Percentiles rank a stretch among this genome's conserved stretches.
phyloP scores from a whole-genome alignment of 192 early-diverging fungal genomes.

The Allomyces javanicus region DNA sequence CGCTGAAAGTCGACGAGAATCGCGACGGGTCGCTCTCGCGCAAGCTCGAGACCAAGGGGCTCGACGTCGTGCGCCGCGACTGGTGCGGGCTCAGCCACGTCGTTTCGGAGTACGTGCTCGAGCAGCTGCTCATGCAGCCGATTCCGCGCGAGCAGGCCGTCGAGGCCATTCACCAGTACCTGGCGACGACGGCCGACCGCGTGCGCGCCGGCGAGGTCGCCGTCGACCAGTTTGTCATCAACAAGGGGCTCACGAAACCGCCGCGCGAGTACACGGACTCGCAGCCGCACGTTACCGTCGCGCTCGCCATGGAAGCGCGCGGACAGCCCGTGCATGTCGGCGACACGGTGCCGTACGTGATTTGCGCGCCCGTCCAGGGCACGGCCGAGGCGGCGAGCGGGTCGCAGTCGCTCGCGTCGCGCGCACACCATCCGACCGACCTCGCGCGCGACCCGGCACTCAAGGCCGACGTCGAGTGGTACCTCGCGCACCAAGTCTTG shows the following conservation, averaged over 20 bases:
- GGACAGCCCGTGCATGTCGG: conserved; percentile 49
- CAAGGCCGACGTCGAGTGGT: conserved; percentile 69
- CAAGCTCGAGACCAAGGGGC: conserved; percentile 47
- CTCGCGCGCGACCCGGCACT: conserved; percentile 22
- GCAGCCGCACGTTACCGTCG: conserved; percentile 93
- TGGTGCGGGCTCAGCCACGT: conserved; percentile 91
- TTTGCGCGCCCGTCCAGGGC: conserved; percentile 29
- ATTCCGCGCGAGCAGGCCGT: conserved; percentile 40
- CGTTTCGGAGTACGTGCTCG: conserved; percentile 55
- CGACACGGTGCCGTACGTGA: conserved; percentile 88
- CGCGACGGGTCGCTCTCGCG: conserved; percentile 10
- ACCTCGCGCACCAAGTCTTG: conserved; percentile 75
- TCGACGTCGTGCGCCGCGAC: conserved; percentile 89
- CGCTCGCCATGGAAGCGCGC: conserved; percentile 49
- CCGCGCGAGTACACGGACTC: conserved; percentile 76
- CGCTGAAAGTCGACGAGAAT: conserved; percentile 39
- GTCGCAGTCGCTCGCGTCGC: conserved; percentile 33
- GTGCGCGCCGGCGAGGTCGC: conserved; percentile 47
- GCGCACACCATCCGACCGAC: conserved; percentile 74
- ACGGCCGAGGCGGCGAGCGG: conserved; percentile 8
- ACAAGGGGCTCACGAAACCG: conserved; percentile 82
- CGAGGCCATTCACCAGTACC: conserved; percentile 55
- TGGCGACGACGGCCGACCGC: conserved; percentile 43
- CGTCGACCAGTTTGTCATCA: conserved; percentile 71
- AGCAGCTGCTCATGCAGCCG: conserved; percentile 26